Evolutionary conservation across 345 rosid species (phyloP).

Genomic region (Trapa bicornis): DNA sequence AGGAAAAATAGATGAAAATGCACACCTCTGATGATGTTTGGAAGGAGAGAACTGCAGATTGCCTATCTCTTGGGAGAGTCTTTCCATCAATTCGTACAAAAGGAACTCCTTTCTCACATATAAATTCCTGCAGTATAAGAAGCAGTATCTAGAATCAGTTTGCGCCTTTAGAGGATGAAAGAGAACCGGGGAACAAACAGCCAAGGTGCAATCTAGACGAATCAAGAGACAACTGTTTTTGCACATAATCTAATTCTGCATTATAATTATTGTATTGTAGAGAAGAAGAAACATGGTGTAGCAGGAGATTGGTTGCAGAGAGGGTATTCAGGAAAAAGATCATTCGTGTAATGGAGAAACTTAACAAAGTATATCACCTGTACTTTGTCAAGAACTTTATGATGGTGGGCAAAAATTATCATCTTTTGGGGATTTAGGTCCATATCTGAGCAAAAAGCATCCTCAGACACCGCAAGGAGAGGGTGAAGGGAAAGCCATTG

Average conservation of each 20-base stretch:
- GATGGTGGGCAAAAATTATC: constrained; percentile 94
- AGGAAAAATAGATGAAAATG: constrained; percentile 4
- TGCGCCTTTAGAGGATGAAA: neutral
- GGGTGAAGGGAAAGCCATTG: constrained; percentile 89
- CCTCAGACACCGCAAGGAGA: constrained; percentile 37
- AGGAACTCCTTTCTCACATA: constrained; percentile 68
- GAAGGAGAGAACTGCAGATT: constrained; percentile 66
- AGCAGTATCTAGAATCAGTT: neutral
- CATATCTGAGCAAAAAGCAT: constrained; percentile 25
- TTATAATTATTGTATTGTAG: neutral
- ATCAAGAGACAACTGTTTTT: neutral
- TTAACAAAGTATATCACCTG: constrained; percentile 42
- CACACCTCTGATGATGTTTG: constrained; percentile 54
- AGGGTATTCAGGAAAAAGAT: neutral
- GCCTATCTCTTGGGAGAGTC: constrained; percentile 78
- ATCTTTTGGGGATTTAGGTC: constrained; percentile 45
- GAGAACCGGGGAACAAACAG: neutral
- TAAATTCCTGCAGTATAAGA: constrained; percentile 44
- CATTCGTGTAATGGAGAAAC: neutral
- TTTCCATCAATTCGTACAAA: constrained; percentile 94
- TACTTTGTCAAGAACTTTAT: constrained; percentile 80
- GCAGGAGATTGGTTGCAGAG: neutral
- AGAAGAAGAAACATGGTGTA: neutral
- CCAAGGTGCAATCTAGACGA: neutral
- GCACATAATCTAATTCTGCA: neutral